Conservation (phyloP, 768 basidiomycete genomes). For the Mycena filopes region DNA sequence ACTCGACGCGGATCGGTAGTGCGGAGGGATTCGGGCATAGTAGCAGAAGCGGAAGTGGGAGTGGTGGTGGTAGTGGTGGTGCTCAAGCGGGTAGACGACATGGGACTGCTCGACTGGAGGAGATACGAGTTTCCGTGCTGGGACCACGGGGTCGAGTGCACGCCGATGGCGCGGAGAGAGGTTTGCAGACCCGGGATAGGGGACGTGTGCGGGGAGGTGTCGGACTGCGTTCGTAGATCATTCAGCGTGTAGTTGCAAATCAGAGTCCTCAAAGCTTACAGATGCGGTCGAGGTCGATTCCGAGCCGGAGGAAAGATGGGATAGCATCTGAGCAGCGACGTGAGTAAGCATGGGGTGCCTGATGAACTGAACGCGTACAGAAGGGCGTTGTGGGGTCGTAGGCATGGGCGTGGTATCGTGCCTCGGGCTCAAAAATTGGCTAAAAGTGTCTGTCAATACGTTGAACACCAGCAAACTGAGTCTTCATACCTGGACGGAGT, state of each 20-base stretch:
- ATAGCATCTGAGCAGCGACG: not conserved
- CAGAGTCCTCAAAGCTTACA: not conserved
- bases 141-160: conserved; percentile 8
- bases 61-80: too few species aligned
- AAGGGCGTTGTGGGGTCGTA: conserved; percentile 5
- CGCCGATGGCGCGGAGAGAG: not conserved
- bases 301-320: not conserved
- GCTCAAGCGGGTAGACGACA: too few species aligned
- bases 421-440: not conserved
- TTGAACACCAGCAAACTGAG: too few species aligned
- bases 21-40: not conserved
- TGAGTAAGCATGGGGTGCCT: not conserved
- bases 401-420: not conserved
- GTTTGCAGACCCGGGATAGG: not conserved
- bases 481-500: not conserved
- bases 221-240: not conserved
- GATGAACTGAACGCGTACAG: not conserved
- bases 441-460: not conserved
- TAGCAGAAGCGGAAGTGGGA: not conserved
- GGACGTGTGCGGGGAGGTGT: not conserved
- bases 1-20: conserved; percentile 18
- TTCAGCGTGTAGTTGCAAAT: too few species aligned
- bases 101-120: conserved; percentile 4
- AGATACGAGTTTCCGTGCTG: not conserved
- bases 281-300: conserved; percentile 1